phyloP scores from a whole-genome alignment of 495 filamentous ascomycete species.

The Chaetomium fimeti region DNA sequence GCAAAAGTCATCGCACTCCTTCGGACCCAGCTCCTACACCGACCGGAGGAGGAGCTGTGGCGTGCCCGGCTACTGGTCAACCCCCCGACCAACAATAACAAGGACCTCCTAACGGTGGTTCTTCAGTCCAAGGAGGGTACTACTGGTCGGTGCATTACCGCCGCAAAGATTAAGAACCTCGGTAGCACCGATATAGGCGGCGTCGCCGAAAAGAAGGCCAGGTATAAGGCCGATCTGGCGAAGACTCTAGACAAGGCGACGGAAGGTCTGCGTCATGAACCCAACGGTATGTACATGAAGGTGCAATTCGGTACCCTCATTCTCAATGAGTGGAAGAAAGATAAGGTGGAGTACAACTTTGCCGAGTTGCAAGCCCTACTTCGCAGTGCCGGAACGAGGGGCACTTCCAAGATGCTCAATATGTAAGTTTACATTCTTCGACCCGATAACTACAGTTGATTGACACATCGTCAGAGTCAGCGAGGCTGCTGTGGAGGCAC shows the following conservation, averaged over 20 bases:
- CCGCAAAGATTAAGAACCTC: background rate
- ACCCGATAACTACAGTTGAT: background rate
- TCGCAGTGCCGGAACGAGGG: constrained; percentile 30
- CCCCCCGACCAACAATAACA: constrained; percentile 12
- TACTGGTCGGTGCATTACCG: constrained; percentile 13
- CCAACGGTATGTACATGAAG: constrained; percentile 46
- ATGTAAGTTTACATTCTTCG: constrained; percentile 31
- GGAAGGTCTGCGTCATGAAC: constrained; percentile 15
- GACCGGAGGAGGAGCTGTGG: constrained; percentile 24
- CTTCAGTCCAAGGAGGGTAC: constrained; percentile 12
- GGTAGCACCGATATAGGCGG: background rate
- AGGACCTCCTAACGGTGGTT: background rate
- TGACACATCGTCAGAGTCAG: constrained; percentile 9
- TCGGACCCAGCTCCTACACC: constrained; percentile 1
- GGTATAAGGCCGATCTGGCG: constrained; percentile 20
- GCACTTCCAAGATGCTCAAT: constrained; percentile 37
- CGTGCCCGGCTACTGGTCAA: constrained; percentile 15
- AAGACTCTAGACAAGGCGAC: constrained; percentile 5
- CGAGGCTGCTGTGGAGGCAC: background rate
- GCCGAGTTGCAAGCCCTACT: constrained; percentile 54
- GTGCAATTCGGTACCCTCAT: constrained; percentile 57
- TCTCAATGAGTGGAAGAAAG: constrained; percentile 47
- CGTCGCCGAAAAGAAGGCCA: background rate
- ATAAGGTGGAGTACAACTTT: constrained; percentile 41
- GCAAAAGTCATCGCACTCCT: constrained; percentile 8